These are phyloP conservation scores for Plasmodium gaboni DNA, from an alignment of 169 alveolate genomes.

Conservation along the genomic window DNA sequence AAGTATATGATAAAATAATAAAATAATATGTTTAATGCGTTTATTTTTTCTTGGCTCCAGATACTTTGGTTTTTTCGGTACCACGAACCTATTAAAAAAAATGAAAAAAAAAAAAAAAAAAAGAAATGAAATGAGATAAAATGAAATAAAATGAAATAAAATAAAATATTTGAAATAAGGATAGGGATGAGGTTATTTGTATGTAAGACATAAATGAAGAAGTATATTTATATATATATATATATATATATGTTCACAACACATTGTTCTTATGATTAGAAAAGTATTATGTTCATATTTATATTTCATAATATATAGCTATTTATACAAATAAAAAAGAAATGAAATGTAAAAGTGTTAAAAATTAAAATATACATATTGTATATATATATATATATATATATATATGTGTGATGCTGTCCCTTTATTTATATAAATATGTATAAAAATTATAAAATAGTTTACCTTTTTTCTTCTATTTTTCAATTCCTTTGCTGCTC, in stretches of 20 bases:
- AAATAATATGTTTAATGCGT: slow-evolving; percentile 6
- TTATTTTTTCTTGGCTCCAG: slow-evolving; percentile 81
- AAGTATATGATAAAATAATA: neutral
- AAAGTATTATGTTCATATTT: too few relatives aligned
- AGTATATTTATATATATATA: neutral
- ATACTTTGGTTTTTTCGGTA: slow-evolving; percentile 82
- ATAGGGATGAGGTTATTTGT: neutral
- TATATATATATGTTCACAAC: neutral
- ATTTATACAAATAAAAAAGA: slow-evolving; percentile 11
- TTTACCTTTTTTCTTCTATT: slow-evolving; percentile 91
- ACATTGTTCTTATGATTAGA: neutral
- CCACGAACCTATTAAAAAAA: slow-evolving; percentile 77
- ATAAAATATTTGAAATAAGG: neutral
- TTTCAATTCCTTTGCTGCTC: slow-evolving; percentile 91
- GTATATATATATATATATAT: too few relatives aligned
- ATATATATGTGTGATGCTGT: too few relatives aligned
- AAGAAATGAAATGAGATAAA: neutral
- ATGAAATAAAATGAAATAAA: neutral
- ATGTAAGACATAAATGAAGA: neutral
- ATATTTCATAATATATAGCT: neutral
- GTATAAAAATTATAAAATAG: slow-evolving; percentile 78
- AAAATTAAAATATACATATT: too few relatives aligned
- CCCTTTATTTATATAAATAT: neutral
- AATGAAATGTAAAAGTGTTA: neutral
- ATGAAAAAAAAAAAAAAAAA: slow-evolving; percentile 5